phyloP scores from a whole-genome alignment of 2,329 filamentous ascomycete genomes.

The Diplodia sapinea region DNA sequence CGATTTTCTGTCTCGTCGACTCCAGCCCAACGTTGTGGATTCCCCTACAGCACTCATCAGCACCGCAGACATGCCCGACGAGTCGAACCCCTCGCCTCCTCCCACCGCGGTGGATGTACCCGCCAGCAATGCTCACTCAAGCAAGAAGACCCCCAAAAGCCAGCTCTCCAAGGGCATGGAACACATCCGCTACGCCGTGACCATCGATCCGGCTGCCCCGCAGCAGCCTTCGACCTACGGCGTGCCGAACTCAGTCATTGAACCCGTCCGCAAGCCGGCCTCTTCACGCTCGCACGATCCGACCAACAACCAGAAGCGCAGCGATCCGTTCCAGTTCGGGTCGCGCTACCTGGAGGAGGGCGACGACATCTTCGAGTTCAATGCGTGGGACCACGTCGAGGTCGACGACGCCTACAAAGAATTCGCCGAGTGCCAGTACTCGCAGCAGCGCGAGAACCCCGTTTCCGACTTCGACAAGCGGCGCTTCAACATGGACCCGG shows the following conservation, averaged over 20 bases:
- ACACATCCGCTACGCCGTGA: constrained; percentile 58
- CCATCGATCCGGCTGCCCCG: constrained; percentile 45
- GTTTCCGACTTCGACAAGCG: constrained; percentile 93
- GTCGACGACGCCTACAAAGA: constrained; percentile 86
- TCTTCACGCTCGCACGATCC: constrained; percentile 72
- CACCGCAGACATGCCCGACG: background rate
- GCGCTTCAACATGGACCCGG: constrained; percentile 87
- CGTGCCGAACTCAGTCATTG: constrained; percentile 52
- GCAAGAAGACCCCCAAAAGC: constrained; percentile 41
- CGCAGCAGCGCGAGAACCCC: constrained; percentile 81
- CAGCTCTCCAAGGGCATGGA: constrained; percentile 60
- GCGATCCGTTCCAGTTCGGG: constrained; percentile 94
- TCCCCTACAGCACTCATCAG: background rate
- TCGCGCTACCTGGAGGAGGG: constrained; percentile 81
- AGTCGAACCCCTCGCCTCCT: background rate
- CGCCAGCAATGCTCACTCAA: background rate
- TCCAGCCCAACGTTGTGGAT: background rate
- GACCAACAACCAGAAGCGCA: constrained; percentile 79
- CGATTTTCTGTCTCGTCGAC: constrained; percentile 1
- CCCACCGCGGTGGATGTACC: background rate
- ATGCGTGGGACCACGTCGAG: constrained; percentile 98
- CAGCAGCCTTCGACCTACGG: constrained; percentile 50
- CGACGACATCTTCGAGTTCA: constrained; percentile 95
- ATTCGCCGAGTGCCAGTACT: constrained; percentile 83
- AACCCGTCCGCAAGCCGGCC: constrained; percentile 52